Percentiles rank a stretch among this genome's conserved stretches.
Conservation (phyloP, 495 filamentous ascomycete species). For the Letharia columbiana region DNA sequence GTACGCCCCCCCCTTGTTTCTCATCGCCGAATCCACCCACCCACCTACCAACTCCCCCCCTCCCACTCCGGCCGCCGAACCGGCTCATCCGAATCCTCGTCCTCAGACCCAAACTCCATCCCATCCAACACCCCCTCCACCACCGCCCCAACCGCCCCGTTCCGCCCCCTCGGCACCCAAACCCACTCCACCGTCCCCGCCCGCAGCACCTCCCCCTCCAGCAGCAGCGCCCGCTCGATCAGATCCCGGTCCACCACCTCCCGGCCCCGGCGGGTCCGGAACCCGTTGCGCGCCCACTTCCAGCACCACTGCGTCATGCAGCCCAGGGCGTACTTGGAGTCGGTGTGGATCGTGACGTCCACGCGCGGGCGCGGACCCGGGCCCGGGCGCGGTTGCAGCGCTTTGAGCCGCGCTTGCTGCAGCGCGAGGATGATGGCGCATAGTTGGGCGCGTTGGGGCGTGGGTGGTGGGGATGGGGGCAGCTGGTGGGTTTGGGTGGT, state of each 20-base stretch:
- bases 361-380: not conserved
- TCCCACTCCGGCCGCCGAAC: too few relatives aligned
- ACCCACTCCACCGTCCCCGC: slow-evolving; percentile 1
- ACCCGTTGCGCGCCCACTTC: slow-evolving; percentile 8
- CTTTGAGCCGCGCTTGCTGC: slow-evolving; percentile 29
- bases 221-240: not conserved
- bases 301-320: slow-evolving; percentile 15
- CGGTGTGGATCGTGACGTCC: slow-evolving; percentile 8
- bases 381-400: slow-evolving; percentile 15
- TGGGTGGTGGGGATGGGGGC: slow-evolving; percentile 24
- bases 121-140: not conserved
- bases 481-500: slow-evolving; percentile 12
- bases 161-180: slow-evolving; percentile 9
- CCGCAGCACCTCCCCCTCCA: not conserved
- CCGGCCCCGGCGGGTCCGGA: not conserved
- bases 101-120: not conserved
- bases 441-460: slow-evolving; percentile 37
- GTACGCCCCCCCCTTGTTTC: too few relatives aligned
- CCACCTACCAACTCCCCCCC: too few relatives aligned
- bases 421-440: slow-evolving; percentile 35
- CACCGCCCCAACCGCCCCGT: not conserved
- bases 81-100: not conserved
- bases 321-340: slow-evolving; percentile 2
- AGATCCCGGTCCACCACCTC: slow-evolving; percentile 9
- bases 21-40: too few relatives aligned